Conservation (phyloP, 1,139 yeast genomes). For the Debaryomyces nepalensis region DNA sequence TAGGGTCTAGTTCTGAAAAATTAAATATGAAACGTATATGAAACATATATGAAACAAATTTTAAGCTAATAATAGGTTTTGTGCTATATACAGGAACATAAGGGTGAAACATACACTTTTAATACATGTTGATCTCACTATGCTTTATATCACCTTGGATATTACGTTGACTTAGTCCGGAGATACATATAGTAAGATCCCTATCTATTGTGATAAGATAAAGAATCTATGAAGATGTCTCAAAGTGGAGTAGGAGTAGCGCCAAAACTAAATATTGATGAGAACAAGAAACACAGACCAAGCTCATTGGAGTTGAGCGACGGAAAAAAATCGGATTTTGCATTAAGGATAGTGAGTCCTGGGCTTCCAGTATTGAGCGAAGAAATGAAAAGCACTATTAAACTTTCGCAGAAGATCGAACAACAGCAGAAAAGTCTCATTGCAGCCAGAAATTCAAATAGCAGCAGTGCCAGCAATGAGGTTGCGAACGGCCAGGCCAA, state of each 20-base stretch:
- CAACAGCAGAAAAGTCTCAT: constrained; percentile 53
- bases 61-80: no score
- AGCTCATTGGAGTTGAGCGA: constrained; percentile 24
- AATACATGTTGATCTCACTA: constrained; percentile 9
- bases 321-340: constrained; percentile 26
- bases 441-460: constrained; percentile 37
- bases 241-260: constrained; percentile 24
- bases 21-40: constrained; percentile 9
- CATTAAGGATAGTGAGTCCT: constrained; percentile 50
- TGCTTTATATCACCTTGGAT: not conserved
- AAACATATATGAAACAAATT: not conserved
- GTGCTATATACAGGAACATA: constrained; percentile 9
- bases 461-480: constrained; percentile 12
- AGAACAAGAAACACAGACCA: constrained; percentile 31
- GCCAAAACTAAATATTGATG: constrained; percentile 17
- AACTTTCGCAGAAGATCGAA: constrained; percentile 50
- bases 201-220: not conserved
- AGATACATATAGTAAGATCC: not conserved
- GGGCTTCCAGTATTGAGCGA: constrained; percentile 50
- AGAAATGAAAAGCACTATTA: constrained; percentile 53
- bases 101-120: constrained; percentile 13
- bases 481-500: constrained; percentile 13
- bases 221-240: constrained; percentile 17
- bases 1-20: constrained; percentile 10
- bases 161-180: not conserved